Evolutionary conservation across 129 eudicot genomes (phyloP), one percentile per base, ranked within the genome.

Genomic region (Arctium lappa): DNA sequence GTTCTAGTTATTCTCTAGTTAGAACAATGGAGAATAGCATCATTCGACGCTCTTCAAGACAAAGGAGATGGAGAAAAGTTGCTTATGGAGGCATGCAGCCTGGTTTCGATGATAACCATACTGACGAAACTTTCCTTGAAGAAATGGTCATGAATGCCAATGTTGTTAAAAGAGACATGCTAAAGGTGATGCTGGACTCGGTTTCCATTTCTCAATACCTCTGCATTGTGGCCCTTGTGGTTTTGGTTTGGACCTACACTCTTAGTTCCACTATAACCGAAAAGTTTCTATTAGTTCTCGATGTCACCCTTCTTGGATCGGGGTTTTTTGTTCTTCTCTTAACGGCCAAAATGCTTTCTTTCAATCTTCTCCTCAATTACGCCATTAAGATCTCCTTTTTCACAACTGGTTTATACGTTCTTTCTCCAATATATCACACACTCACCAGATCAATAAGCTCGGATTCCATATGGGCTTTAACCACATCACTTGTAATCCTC

Each of bases 1-100:
- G 27, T 22, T 22, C 27, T 22, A 22, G 27, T 22, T 22, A 22
- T 22, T 22, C 31, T 62, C 1, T 18, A 65, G 32, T 72, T 73
- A 39, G 62, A 29, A 5, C 42, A 65, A 90, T 89, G 93, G 90
- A 91, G 79, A 75, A 40, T 32, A 46, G 44, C 62, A 32, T 65
- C 11, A 7, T n/a, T 50, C 78, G 50, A 44, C 65, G 63, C 69
- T 38, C 56, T 72, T 86, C 86, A 50, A 74, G 86, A 69, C 81
- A 71, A 81, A 86, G 81, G 74, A 93, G 85, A 88, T 95, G 99
- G 99, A 93, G 92, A 75, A 95, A 95, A 89, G 97, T 95, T 66
- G 99, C 98, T 5, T 95, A 95, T 78, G 98, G 99, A 69, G 99
- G 99, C 16, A 95, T 91, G 99, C 98, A 95, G 73, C 98, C 93